Base-by-base conservation (phyloP, 2,329 filamentous ascomycete genomes). In the Orbilia oligospora region DNA sequence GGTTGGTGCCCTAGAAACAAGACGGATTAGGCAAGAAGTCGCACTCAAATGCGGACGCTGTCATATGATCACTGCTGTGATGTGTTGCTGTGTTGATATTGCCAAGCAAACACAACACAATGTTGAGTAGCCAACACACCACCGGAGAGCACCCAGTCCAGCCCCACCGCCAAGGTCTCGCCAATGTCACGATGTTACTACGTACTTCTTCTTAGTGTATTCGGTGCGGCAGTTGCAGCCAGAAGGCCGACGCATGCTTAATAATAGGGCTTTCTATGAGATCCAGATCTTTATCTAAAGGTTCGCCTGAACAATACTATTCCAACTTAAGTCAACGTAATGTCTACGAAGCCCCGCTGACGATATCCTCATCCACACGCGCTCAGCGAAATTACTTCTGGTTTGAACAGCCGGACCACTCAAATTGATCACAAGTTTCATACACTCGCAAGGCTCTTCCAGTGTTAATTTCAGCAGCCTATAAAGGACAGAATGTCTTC, bases 311-410 rank as follows among this genome's bases (percentile, higher is more conserved):
- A 4, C 24, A 27, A 55, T 55, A 33, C 9, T 20, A 3, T n/a
- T 20, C 16, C 51, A 5, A 61, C 44, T 30, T 38, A 36, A 30
- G 22, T 3, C 48, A 44, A 71, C 68, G 69, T 72, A 66, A 72
- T 53, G 44, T 66, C 58, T 63, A 66, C 58, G 69, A 61, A 20
- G 58, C 24, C 24, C 38, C 20, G 66, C 58, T 72, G 58, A 72
- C 55, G 67, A 71, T 63, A 30, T 46, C 41, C 58, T 65, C 22
- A 33, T 56, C 41, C 38, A 36, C 48, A 51, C 33, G 49, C 48
- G 20, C 30, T 44, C 46, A 33, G 38, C 36, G 12, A 61, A 61
- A 61, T 61, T 61, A 27, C 36, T 61, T 61, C 20, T 12, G 30
- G 53, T 41, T 9, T 14, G 30, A 58, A 58, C 53, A 58, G 18